Evolutionary conservation across 1,284 basidiomycete genomes (phyloP).

Genomic region (Rhodotorula sp.): DNA sequence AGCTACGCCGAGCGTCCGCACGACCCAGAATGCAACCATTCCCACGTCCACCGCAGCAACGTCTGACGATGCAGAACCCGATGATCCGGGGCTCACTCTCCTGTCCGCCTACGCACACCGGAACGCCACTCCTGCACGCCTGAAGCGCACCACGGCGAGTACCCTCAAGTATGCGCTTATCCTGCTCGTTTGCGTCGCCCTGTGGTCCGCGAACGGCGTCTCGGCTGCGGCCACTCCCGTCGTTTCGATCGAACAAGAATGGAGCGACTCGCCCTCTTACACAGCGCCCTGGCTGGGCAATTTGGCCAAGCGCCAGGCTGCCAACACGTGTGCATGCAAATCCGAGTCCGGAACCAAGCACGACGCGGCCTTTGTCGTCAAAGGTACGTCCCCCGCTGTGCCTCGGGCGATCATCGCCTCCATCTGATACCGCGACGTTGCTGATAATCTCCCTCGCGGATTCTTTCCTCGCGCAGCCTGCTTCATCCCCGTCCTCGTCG

Average conservation of each 20-base stretch:
- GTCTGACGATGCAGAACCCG: background rate
- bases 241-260: too few relatives aligned
- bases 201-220: too few relatives aligned
- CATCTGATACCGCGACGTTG: too few relatives aligned
- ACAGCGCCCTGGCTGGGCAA: too few relatives aligned
- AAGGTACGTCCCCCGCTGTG: background rate
- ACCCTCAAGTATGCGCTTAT: too few relatives aligned
- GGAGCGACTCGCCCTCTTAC: too few relatives aligned
- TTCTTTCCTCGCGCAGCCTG: background rate
- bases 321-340: background rate
- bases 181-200: too few relatives aligned
- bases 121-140: background rate
- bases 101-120: background rate
- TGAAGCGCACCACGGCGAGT: background rate
- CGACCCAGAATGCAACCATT: background rate
- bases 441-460: too few relatives aligned
- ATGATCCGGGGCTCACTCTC: background rate
- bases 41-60: background rate
- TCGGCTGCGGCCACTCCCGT: too few relatives aligned
- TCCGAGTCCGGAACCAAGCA: background rate
- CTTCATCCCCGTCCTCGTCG: conserved; percentile 5
- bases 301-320: too few relatives aligned
- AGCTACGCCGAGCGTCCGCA: background rate
- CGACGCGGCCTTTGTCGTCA: background rate
- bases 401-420: background rate